These are phyloP conservation scores for Symbiotaphrina buchneri DNA, from an alignment of 495 filamentous ascomycete genomes.

Conservation along the genomic window DNA sequence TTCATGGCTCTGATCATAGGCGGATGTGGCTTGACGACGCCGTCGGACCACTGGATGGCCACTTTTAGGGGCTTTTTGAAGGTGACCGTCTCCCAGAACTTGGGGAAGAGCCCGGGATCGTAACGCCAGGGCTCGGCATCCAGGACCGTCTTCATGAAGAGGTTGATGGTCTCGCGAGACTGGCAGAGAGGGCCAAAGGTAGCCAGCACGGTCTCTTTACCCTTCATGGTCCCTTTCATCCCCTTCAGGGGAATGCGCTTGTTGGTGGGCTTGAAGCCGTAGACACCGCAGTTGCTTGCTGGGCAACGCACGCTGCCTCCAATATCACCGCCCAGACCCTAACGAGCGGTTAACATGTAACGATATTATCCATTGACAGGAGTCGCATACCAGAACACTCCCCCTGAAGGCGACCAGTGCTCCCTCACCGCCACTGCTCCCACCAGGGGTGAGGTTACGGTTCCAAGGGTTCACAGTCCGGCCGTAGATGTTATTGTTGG, in stretches of 20 bases:
- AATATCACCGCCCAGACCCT: no score
- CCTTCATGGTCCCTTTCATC: slow-evolving; percentile 20
- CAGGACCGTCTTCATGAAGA: slow-evolving; percentile 39
- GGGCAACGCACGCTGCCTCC: slow-evolving; percentile 32
- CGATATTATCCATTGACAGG: background rate
- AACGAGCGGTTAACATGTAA: background rate
- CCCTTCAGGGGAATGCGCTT: slow-evolving; percentile 31
- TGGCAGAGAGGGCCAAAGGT: slow-evolving; percentile 40
- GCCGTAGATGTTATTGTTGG: slow-evolving; percentile 31
- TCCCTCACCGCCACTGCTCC: slow-evolving; percentile 43
- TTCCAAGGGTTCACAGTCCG: slow-evolving; percentile 35
- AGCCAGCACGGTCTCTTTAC: slow-evolving; percentile 34
- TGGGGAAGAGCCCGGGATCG: slow-evolving; percentile 31
- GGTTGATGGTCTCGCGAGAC: slow-evolving; percentile 33
- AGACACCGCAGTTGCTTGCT: slow-evolving; percentile 38
- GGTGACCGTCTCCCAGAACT: slow-evolving; percentile 27
- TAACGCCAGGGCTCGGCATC: slow-evolving; percentile 35
- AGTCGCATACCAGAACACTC: slow-evolving; percentile 28
- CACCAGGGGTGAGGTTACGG: slow-evolving; percentile 30
- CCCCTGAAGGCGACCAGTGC: slow-evolving; percentile 36
- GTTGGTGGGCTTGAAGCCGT: slow-evolving; percentile 37
- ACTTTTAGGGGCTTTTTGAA: slow-evolving; percentile 26
- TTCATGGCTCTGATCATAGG: slow-evolving; percentile 38
- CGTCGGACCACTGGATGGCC: slow-evolving; percentile 49
- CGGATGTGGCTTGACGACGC: slow-evolving; percentile 47